Conservation (phyloP, 1,284 basidiomycete genomes). For the Ceratobasidium sp. region DNA sequence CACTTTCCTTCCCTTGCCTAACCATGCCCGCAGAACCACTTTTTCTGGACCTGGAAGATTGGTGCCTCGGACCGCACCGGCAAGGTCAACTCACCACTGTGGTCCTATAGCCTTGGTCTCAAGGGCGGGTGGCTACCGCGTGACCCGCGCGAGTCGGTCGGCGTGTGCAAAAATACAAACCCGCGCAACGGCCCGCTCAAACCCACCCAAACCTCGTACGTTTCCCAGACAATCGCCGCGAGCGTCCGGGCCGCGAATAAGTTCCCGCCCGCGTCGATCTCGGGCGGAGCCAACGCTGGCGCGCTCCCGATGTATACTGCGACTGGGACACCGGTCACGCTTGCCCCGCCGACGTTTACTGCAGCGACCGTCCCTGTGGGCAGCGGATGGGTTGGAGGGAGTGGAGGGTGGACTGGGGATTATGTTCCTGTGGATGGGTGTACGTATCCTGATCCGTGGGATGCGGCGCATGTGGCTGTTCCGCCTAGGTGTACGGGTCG, state of each 20-base stretch:
- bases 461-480: slow-evolving; percentile 63
- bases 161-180: slow-evolving; percentile 71
- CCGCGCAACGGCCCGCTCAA: slow-evolving; percentile 66
- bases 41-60: slow-evolving; percentile 78
- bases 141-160: slow-evolving; percentile 79
- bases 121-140: slow-evolving; percentile 83
- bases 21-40: slow-evolving; percentile 63
- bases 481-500: slow-evolving; percentile 55
- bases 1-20: no score
- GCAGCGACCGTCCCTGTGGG: slow-evolving; percentile 61
- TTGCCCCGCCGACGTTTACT: slow-evolving; percentile 54
- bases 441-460: slow-evolving; percentile 74
- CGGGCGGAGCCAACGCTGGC: slow-evolving; percentile 54
- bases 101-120: slow-evolving; percentile 88
- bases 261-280: slow-evolving; percentile 62
- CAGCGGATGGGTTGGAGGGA: slow-evolving; percentile 78
- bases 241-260: slow-evolving; percentile 63
- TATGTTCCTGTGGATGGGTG: slow-evolving; percentile 72
- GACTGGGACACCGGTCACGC: slow-evolving; percentile 58
- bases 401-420: slow-evolving; percentile 37
- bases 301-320: slow-evolving; percentile 64
- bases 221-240: slow-evolving; percentile 67
- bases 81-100: slow-evolving; percentile 74
- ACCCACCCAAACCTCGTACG: slow-evolving; percentile 54
- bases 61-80: slow-evolving; percentile 73